These are phyloP conservation scores for Ophiocordyceps camponoti-floridani DNA, from an alignment of 2,329 filamentous ascomycete genomes.

Conservation along the genomic window DNA sequence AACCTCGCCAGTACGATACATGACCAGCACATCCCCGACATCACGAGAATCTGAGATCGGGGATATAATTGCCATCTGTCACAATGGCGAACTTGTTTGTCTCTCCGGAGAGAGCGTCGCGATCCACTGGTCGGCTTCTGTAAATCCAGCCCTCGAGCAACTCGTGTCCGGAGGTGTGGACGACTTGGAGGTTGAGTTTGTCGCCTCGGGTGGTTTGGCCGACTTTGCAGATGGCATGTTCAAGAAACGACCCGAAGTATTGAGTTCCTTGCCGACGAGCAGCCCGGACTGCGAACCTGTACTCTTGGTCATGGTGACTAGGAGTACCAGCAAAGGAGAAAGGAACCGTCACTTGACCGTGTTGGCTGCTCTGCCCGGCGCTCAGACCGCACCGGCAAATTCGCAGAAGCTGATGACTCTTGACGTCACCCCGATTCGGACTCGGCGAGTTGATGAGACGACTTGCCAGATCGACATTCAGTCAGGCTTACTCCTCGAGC, in stretches of 20 bases:
- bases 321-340: slow-evolving; percentile 12
- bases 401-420: slow-evolving; percentile 19
- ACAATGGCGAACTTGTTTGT: slow-evolving; percentile 42
- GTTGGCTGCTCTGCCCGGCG: slow-evolving; percentile 13
- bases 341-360: slow-evolving; percentile 14
- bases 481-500: slow-evolving; percentile 44
- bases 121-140: slow-evolving; percentile 16
- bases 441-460: slow-evolving; percentile 5
- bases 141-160: slow-evolving; percentile 17
- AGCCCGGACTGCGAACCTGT: slow-evolving; percentile 29
- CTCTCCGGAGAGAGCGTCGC: slow-evolving; percentile 34
- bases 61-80: slow-evolving; percentile 35
- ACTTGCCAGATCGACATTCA: slow-evolving; percentile 41
- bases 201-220: slow-evolving; percentile 22
- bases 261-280: slow-evolving; percentile 31
- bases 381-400: slow-evolving; percentile 8
- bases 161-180: slow-evolving; percentile 13
- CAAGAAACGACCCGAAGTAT: slow-evolving; percentile 32
- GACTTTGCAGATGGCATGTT: slow-evolving; percentile 37
- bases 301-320: slow-evolving; percentile 33
- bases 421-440: slow-evolving; percentile 19
- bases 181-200: slow-evolving; percentile 30
- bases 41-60: slow-evolving; percentile 10
- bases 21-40: slow-evolving; percentile 14
- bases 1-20: slow-evolving; percentile 15